Evolutionary conservation across 768 basidiomycete genomes (phyloP).

Genomic region (Cubamyces sp.): DNA sequence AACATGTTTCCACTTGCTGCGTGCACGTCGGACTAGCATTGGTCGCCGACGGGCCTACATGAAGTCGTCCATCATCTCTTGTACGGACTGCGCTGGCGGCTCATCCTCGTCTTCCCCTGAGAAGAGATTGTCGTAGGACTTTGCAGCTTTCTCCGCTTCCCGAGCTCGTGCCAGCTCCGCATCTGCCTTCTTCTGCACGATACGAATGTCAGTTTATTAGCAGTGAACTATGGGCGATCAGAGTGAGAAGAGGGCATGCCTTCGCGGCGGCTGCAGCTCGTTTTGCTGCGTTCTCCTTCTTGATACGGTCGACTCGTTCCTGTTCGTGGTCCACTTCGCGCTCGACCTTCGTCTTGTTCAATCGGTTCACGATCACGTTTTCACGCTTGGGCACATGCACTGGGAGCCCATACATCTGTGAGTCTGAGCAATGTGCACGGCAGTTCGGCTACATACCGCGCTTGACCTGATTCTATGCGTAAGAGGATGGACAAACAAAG

Average conservation of each 20-base stretch:
- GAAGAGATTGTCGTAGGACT: slow-evolving; percentile 86
- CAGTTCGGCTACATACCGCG: slow-evolving; percentile 50
- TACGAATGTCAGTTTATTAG: neutral
- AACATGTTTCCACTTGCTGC: no score
- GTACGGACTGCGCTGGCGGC: slow-evolving; percentile 57
- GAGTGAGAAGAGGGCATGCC: slow-evolving; percentile 44
- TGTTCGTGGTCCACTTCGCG: slow-evolving; percentile 88
- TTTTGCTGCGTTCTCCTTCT: slow-evolving; percentile 69
- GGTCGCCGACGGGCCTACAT: slow-evolving; percentile 51
- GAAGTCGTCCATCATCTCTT: slow-evolving; percentile 87
- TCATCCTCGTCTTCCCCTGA: slow-evolving; percentile 58
- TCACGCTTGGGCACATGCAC: slow-evolving; percentile 82
- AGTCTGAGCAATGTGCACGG: neutral
- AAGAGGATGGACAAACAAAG: neutral
- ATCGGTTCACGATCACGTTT: slow-evolving; percentile 87
- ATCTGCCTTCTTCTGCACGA: slow-evolving; percentile 74
- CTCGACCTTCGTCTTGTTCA: slow-evolving; percentile 93
- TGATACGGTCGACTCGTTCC: slow-evolving; percentile 81
- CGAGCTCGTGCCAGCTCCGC: slow-evolving; percentile 71
- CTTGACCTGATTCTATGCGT: slow-evolving; percentile 57
- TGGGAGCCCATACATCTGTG: slow-evolving; percentile 32
- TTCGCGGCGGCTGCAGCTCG: slow-evolving; percentile 66
- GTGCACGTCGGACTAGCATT: neutral
- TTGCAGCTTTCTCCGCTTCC: slow-evolving; percentile 84
- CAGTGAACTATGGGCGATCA: neutral